phyloP scores from a whole-genome alignment of 768 basidiomycete genomes.

The Boletus pseudo-olivaceus region DNA sequence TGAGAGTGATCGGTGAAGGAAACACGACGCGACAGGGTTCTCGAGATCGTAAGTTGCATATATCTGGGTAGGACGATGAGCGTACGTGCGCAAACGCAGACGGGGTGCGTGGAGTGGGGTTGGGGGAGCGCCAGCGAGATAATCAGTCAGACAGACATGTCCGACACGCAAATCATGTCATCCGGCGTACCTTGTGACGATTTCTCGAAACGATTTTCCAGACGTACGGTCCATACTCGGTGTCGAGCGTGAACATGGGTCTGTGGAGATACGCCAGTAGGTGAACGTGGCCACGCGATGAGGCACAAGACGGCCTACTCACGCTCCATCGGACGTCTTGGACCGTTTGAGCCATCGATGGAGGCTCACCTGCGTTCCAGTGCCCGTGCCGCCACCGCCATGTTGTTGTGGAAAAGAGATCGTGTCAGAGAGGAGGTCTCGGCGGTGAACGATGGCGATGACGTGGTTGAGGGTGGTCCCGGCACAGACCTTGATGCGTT shows the following conservation, averaged over 20 bases:
- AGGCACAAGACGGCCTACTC: not conserved
- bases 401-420: constrained; percentile 25
- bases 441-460: constrained; percentile 25
- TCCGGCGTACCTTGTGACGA: constrained; percentile 19
- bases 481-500: constrained; percentile 16
- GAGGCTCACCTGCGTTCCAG: constrained; percentile 8
- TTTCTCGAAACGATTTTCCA: constrained; percentile 26
- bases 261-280: constrained; percentile 2
- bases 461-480: constrained; percentile 4
- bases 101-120: not conserved
- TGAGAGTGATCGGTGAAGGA: constrained; percentile 8
- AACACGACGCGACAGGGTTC: constrained; percentile 21
- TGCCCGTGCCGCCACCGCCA: not conserved
- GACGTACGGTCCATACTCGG: constrained; percentile 22
- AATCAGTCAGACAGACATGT: not conserved
- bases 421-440: constrained; percentile 26
- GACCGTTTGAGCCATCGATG: constrained; percentile 29
- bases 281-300: not conserved
- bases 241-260: constrained; percentile 19
- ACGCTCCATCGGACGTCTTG: constrained; percentile 24
- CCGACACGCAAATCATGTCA: too few species aligned
- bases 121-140: not conserved
- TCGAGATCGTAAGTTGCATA: constrained; percentile 25
- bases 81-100: not conserved
- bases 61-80: constrained; percentile 8